Conservation (phyloP, 2,329 filamentous ascomycete species). For the Epicoccum sorghinum region DNA sequence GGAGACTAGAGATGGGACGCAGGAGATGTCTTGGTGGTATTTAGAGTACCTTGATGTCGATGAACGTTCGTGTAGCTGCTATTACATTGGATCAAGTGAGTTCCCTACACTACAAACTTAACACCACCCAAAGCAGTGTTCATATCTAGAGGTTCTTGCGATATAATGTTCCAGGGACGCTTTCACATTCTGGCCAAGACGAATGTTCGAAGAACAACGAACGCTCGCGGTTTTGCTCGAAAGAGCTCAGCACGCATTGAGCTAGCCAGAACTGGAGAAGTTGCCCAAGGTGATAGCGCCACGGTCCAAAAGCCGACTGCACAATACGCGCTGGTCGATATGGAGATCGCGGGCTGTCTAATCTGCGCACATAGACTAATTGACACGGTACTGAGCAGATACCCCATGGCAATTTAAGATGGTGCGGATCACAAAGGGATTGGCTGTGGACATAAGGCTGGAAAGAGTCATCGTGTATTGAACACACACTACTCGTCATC, state of each 20-base stretch:
- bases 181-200: constrained; percentile 30
- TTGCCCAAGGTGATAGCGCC: constrained; percentile 35
- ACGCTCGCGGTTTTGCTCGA: constrained; percentile 19
- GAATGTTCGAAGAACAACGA: constrained; percentile 17
- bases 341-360: constrained; percentile 44
- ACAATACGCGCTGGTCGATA: constrained; percentile 44
- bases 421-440: constrained; percentile 65
- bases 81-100: not conserved
- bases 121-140: not conserved
- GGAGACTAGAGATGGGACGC: constrained; percentile 17
- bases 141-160: not conserved
- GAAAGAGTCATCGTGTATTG: constrained; percentile 11
- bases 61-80: not conserved
- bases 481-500: constrained; percentile 50
- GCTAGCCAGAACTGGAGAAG: constrained; percentile 30
- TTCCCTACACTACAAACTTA: not conserved
- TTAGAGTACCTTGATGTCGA: constrained; percentile 14
- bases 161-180: constrained; percentile 33
- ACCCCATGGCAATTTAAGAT: constrained; percentile 93
- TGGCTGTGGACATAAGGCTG: constrained; percentile 1
- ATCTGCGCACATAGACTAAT: constrained; percentile 97
- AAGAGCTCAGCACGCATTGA: constrained; percentile 8
- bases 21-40: not conserved
- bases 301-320: constrained; percentile 35
- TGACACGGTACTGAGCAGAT: constrained; percentile 75